A percentile compares a stretch with the other conserved stretches of the same genome.
phyloP scores from a whole-genome alignment of 345 rosid species.

The Eucalyptus cloeziana region DNA sequence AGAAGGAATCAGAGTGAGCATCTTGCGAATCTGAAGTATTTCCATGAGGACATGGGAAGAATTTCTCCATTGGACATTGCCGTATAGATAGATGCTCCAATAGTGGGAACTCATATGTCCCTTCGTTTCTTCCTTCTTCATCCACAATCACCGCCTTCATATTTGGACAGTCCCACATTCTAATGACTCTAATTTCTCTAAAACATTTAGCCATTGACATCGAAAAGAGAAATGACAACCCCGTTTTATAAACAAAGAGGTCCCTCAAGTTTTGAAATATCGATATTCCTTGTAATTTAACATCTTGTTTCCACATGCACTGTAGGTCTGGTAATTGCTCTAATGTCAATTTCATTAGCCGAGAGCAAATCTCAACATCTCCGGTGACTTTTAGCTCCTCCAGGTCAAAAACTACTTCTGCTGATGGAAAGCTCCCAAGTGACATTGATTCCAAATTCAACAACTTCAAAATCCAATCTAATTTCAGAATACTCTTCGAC shows the following conservation, averaged over 20 bases:
- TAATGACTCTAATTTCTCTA: fast-evolving
- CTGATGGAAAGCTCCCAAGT: fast-evolving
- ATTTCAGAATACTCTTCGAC: neutral
- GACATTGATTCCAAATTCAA: neutral
- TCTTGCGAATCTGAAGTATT: too few species aligned
- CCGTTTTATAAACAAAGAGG: fast-evolving
- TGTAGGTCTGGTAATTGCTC: fast-evolving
- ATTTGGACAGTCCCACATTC: fast-evolving
- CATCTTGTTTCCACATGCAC: fast-evolving
- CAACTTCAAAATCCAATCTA: neutral
- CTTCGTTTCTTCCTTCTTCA: too few species aligned
- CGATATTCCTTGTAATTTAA: too few species aligned
- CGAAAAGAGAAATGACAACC: too few species aligned
- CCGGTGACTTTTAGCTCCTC: fast-evolving
- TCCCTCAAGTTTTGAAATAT: fast-evolving
- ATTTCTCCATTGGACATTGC: too few species aligned
- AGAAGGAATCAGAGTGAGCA: fast-evolving
- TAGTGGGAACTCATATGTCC: too few species aligned
- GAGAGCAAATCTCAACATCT: too few species aligned
- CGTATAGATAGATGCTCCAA: fast-evolving
- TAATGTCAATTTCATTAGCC: fast-evolving
- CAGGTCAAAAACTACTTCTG: neutral
- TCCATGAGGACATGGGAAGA: too few species aligned
- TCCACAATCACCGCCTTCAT: too few species aligned
- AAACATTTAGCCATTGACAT: neutral